phyloP scores from a whole-genome alignment of 2,329 filamentous ascomycete species.

The Aspergillus sp. region DNA sequence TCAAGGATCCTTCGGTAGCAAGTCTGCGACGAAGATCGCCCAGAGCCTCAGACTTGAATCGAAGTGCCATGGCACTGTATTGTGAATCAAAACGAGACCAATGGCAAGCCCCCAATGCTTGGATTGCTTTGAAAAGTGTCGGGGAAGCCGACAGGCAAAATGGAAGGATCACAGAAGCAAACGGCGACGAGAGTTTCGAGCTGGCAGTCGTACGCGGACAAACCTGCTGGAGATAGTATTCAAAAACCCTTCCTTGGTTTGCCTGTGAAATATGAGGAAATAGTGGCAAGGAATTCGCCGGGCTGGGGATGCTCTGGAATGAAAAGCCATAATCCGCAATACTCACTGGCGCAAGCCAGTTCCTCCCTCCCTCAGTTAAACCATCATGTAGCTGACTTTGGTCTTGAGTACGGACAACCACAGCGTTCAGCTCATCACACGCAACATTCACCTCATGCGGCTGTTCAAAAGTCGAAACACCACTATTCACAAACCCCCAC shows the following conservation, averaged over 20 bases:
- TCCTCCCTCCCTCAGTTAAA: neutral
- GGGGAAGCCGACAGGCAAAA: conserved; percentile 35
- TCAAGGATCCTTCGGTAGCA: conserved; percentile 20
- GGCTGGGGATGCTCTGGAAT: conserved; percentile 3
- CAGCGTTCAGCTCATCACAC: conserved; percentile 16
- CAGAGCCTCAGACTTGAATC: conserved; percentile 33
- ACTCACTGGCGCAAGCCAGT: conserved; percentile 1
- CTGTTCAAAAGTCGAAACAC: conserved; percentile 21
- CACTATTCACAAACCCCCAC: conserved; percentile 31
- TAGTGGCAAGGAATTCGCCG: conserved; percentile 16
- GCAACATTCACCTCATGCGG: conserved; percentile 21
- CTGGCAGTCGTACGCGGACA: conserved; percentile 39
- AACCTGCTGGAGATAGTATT: conserved; percentile 37
- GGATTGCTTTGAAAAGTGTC: conserved; percentile 32
- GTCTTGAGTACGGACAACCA: conserved; percentile 6
- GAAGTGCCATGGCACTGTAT: conserved; percentile 29
- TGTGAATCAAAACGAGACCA: conserved; percentile 26
- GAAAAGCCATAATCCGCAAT: neutral
- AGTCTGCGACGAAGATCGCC: conserved; percentile 33
- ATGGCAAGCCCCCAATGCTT: conserved; percentile 37
- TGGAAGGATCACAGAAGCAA: conserved; percentile 35
- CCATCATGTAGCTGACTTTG: neutral
- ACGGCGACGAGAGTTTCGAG: conserved; percentile 29
- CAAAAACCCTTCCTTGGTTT: conserved; percentile 28
- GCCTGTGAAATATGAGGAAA: conserved; percentile 26